Percentiles rank a stretch among this genome's conserved stretches.
phyloP scores from a whole-genome alignment of 768 basidiomycete genomes.

The Tricholoma sp. region DNA sequence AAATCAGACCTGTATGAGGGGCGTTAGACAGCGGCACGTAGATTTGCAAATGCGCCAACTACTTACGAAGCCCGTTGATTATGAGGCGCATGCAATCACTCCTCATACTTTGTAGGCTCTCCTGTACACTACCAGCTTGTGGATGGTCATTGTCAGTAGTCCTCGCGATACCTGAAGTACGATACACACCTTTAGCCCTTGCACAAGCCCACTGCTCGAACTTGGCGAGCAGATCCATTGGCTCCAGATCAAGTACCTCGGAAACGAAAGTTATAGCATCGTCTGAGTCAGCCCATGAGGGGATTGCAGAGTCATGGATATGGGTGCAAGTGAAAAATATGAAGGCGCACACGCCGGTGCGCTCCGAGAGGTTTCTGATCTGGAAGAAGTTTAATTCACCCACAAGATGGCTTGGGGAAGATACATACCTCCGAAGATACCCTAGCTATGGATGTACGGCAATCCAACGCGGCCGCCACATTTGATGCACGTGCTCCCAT shows the following conservation, averaged over 20 bases:
- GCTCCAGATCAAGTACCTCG: not conserved
- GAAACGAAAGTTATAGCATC: not conserved
- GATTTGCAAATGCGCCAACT: too few relatives aligned
- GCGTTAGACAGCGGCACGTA: too few relatives aligned
- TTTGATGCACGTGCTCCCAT: not conserved
- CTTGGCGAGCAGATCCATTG: not conserved
- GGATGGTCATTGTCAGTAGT: not conserved
- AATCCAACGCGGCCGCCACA: not conserved
- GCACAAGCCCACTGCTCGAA: slow-evolving; percentile 1
- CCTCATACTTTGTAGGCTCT: not conserved
- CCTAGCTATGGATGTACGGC: not conserved
- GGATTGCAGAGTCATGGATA: not conserved
- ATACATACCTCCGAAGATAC: not conserved
- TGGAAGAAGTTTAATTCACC: not conserved
- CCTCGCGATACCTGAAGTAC: not conserved
- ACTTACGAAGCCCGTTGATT: not conserved
- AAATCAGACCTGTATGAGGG: too few relatives aligned
- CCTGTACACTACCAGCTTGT: not conserved
- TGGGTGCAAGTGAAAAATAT: not conserved
- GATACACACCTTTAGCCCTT: not conserved
- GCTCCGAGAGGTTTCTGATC: not conserved
- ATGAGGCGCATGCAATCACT: not conserved
- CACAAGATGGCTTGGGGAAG: not conserved
- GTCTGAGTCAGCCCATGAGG: not conserved
- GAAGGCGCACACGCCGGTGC: not conserved